Evolutionary conservation across 2,329 filamentous ascomycete genomes (phyloP), one percentile per base, ranked within the genome.

Genomic region (Dactylonectria macrodidyma): DNA sequence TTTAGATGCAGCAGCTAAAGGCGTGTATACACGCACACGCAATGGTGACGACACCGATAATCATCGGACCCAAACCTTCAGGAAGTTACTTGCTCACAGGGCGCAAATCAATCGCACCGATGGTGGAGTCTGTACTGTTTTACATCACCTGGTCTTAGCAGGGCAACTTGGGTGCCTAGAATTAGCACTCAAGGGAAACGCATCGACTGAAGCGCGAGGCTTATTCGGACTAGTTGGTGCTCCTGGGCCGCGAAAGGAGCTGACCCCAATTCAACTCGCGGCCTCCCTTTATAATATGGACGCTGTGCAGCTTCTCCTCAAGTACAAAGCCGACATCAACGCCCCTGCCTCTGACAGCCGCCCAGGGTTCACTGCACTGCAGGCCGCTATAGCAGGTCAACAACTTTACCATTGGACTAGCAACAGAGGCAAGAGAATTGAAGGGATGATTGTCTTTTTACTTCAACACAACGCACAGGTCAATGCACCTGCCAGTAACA

Each of bases 221-320:
- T 26, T 22, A 54, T 30, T 30, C 26, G 24, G 26, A 55, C 26
- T 30, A 4, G 26, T 1, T 2, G 26, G 26, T 30, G 7, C 26
- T 19, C 19, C 19, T 19, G 2, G 26, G 7, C 26, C 26, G 7
- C 4, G 2, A 30, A 30, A 30, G 14, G 38, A 33, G 2, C 16
- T 24, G 44, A 62, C 60, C 1, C 60, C 60, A 34, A 22, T 62
- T 9, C 60, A 62, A 24, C 38, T 51, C 5, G 60, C 60, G 11
- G 60, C 44, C 14, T 14, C n/a, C 22, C 5, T 19, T 22, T 33
- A 44, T n/a, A 8, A 57, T 5, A 57, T 50, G 19, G 52, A 57
- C 19, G 19, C 19, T 19, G 19, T 62, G 14, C 33, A 50, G 22
- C 52, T 57, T 44, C 26, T 62, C 14, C 47, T 62, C 11, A 41